Conservation (phyloP, 305 asterid species). For the Fraxinus xanthoxyloides region DNA sequence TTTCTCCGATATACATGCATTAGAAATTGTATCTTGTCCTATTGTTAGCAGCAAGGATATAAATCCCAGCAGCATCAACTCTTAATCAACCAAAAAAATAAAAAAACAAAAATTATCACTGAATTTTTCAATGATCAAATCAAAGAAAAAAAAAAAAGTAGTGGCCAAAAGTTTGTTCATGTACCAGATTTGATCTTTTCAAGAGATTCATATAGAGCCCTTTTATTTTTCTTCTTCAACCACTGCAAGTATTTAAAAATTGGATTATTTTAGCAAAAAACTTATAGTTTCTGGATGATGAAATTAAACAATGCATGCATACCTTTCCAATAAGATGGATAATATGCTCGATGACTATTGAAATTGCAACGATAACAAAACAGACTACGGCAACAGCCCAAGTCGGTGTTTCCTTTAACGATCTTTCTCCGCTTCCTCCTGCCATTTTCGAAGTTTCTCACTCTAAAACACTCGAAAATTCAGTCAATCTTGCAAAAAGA, state of each 20-base stretch:
- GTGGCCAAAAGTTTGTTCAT: background rate
- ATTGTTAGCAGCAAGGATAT: too few relatives aligned
- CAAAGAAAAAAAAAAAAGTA: background rate
- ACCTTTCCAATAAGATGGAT: conserved; percentile 78
- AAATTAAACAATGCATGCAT: background rate
- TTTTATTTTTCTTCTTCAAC: conserved; percentile 56
- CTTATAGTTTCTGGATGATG: background rate
- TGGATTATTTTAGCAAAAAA: background rate
- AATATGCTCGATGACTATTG: conserved; percentile 64
- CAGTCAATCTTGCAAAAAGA: background rate
- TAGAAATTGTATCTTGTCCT: too few relatives aligned
- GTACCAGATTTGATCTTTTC: conserved; percentile 83
- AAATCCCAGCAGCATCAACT: too few relatives aligned
- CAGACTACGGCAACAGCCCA: conserved; percentile 90
- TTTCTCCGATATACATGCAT: too few relatives aligned
- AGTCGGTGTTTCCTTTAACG: conserved; percentile 76
- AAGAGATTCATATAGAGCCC: conserved; percentile 63
- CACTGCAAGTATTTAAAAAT: conserved; percentile 42
- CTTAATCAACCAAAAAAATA: conserved; percentile 6
- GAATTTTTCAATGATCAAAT: background rate
- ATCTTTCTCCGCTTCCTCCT: conserved; percentile 61
- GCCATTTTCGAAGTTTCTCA: conserved; percentile 44
- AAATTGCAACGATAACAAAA: conserved; percentile 55
- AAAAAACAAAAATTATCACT: background rate
- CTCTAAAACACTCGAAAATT: background rate